phyloP scores from a whole-genome alignment of 2,329 filamentous ascomycete genomes.

The Ophiocordyceps camponoti-floridani region DNA sequence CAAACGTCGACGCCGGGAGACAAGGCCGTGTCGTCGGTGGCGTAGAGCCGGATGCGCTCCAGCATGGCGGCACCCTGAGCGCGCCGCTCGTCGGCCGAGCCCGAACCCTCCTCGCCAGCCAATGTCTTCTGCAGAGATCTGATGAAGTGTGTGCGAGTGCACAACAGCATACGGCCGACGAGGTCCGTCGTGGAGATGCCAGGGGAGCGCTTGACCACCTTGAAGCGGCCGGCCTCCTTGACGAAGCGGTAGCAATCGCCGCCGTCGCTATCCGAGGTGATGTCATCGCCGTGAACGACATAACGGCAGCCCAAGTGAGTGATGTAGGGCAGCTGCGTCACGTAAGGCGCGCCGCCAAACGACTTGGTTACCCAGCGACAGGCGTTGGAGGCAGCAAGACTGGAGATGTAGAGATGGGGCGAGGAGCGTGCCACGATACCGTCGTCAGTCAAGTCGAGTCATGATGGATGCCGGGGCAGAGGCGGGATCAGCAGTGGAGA shows the following conservation, averaged over 20 bases:
- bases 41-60: conserved; percentile 67
- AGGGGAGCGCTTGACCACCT: conserved; percentile 89
- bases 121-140: conserved; percentile 55
- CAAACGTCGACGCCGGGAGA: conserved; percentile 69
- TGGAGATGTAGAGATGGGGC: conserved; percentile 14
- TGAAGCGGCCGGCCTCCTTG: conserved; percentile 84
- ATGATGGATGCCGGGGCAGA: not conserved
- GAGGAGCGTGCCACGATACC: not conserved
- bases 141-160: conserved; percentile 89
- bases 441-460: not conserved
- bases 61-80: conserved; percentile 49
- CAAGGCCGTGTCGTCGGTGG: conserved; percentile 68
- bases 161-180: conserved; percentile 93
- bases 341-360: conserved; percentile 77
- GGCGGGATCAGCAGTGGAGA: not conserved
- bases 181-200: conserved; percentile 95
- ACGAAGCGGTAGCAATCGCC: conserved; percentile 97
- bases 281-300: conserved; percentile 93
- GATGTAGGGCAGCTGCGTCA: conserved; percentile 87
- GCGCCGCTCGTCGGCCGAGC: conserved; percentile 47
- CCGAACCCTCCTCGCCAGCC: conserved; percentile 53
- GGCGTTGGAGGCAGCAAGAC: conserved; percentile 76
- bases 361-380: conserved; percentile 87
- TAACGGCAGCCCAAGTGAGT: conserved; percentile 89
- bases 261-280: conserved; percentile 82